These are phyloP conservation scores for Cicer pinnatifidum DNA, from an alignment of 306 rosid genomes.

Conservation along the genomic window DNA sequence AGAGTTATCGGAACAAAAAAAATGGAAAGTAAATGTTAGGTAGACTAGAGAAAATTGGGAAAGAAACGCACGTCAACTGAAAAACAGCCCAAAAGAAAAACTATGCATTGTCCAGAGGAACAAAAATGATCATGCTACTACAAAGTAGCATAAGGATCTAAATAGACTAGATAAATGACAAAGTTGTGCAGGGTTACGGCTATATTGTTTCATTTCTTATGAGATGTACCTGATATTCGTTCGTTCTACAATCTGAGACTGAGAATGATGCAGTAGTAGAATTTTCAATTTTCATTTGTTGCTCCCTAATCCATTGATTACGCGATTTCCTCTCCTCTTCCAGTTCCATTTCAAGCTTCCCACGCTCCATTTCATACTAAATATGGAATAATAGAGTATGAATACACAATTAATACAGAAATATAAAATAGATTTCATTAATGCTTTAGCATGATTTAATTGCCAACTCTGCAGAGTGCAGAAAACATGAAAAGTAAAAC, in stretches of 20 bases:
- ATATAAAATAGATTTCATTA: background rate
- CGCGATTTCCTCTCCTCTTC: conserved; percentile 87
- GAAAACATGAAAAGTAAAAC: conserved; percentile 39
- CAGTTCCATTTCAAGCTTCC: conserved; percentile 80
- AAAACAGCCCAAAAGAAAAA: conserved; percentile 8
- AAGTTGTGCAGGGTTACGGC: background rate
- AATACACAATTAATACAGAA: conserved; percentile 34
- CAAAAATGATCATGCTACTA: conserved; percentile 14
- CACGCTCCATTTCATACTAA: conserved; percentile 89
- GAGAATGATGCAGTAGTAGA: conserved; percentile 57
- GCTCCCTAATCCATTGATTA: conserved; percentile 64
- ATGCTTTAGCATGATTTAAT: conserved; percentile 36
- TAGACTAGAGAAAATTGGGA: conserved; percentile 19
- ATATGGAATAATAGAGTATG: conserved; percentile 59
- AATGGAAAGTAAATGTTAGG: conserved; percentile 28
- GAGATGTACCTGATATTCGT: conserved; percentile 65
- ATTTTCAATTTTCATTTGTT: conserved; percentile 65
- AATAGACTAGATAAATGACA: conserved; percentile 31
- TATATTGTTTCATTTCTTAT: conserved; percentile 36
- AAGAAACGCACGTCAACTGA: conserved; percentile 14
- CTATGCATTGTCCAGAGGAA: conserved; percentile 6
- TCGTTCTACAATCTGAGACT: conserved; percentile 57
- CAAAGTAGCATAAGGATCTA: conserved; percentile 24
- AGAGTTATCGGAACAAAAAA: conserved; percentile 38
- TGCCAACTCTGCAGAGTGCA: conserved; percentile 19